A percentile compares a stretch with the other conserved stretches of the same genome.
phyloP scores from a whole-genome alignment of 139 green algal genomes.

The Tetraselmis chui region DNA sequence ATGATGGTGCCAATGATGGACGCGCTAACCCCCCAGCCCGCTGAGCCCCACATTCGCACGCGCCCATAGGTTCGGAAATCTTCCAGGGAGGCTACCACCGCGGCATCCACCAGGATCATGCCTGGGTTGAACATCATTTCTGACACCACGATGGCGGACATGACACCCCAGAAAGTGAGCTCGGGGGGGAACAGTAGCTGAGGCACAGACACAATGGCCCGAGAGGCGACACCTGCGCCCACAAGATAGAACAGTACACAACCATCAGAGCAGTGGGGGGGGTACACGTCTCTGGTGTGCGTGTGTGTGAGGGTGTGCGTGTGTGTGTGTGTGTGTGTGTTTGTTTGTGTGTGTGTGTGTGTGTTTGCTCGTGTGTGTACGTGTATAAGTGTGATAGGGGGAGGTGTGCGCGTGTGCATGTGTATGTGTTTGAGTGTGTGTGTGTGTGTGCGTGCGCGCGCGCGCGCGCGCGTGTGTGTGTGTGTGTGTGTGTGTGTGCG shows the following conservation, averaged over 20 bases:
- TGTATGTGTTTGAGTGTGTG: too few relatives aligned
- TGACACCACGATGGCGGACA: not conserved
- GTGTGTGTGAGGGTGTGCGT: too few relatives aligned
- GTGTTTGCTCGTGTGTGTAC: too few relatives aligned
- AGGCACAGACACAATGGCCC: not conserved
- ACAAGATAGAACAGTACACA: not conserved
- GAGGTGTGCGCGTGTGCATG: too few relatives aligned
- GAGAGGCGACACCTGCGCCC: not conserved
- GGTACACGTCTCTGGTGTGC: too few relatives aligned
- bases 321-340: too few relatives aligned
- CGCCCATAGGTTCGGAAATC: not conserved
- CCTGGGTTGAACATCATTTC: not conserved
- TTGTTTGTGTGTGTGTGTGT: too few relatives aligned
- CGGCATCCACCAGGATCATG: not conserved
- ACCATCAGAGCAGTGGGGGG: not conserved
- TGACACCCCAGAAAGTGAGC: not conserved
- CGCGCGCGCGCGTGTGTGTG: too few relatives aligned
- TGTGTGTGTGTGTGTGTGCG: too few relatives aligned
- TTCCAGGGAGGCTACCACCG: not conserved
- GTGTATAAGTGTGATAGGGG: too few relatives aligned
- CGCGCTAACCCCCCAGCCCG: not conserved
- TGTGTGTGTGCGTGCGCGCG: too few relatives aligned
- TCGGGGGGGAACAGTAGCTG: not conserved
- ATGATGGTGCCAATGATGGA: not conserved
- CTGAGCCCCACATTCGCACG: not conserved